A percentile compares a stretch with the other conserved stretches of the same genome.
Evolutionary conservation across 345 rosid species (phyloP).

Genomic region (Eucalyptus sp.): DNA sequence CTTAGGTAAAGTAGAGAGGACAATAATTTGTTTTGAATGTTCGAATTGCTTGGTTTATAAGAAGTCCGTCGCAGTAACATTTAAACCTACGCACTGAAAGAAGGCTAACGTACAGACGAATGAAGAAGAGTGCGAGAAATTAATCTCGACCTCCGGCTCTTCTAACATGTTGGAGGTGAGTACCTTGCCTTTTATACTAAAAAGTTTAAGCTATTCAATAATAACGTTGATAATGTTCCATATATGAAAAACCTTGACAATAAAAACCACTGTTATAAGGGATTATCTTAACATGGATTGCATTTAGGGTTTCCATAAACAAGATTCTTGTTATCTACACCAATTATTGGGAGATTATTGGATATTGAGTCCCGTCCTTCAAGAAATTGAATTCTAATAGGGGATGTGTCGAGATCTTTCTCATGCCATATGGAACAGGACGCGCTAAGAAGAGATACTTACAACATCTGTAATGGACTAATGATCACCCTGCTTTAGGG

Average conservation of each 20-base stretch:
- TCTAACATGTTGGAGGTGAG: not conserved
- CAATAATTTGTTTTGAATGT: not conserved
- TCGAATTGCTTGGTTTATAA: not conserved
- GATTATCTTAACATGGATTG: not conserved
- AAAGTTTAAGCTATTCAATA: not conserved
- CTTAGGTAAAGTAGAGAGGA: not conserved
- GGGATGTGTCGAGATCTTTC: not conserved
- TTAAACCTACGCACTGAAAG: not conserved
- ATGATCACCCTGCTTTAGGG: not conserved
- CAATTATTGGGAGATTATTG: not conserved
- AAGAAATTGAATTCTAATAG: accelerated
- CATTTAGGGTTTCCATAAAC: not conserved
- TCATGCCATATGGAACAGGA: not conserved
- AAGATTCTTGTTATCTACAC: not conserved
- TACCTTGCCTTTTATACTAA: not conserved
- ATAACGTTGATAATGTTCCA: not conserved
- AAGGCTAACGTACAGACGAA: not conserved
- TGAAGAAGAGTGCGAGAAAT: not conserved
- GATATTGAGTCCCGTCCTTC: not conserved
- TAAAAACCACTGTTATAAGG: not conserved
- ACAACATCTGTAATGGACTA: not conserved
- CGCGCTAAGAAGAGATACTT: not conserved
- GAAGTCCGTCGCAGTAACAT: not conserved
- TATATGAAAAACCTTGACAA: not conserved
- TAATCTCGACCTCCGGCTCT: not conserved